Base-by-base conservation (phyloP, 805 yeast genomes). In the Brettanomyces naardenensis region DNA sequence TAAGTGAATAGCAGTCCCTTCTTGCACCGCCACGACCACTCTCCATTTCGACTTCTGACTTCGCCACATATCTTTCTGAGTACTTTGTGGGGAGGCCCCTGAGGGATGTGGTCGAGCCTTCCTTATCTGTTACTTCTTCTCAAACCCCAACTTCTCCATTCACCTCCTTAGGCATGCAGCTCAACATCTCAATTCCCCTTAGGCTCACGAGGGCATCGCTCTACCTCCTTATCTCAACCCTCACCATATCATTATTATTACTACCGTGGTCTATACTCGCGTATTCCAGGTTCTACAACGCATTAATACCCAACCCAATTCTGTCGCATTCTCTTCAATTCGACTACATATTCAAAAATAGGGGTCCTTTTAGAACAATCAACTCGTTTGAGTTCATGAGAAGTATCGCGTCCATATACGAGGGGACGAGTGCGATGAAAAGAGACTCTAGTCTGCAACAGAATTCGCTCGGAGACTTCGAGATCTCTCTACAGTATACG, bases 201-300 rank as follows among this genome's bases (percentile, higher is more conserved):
- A 34, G 35, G 6, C 20, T 53, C 14, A 48, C 58, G 6, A 38
- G 59, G 20, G 35, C 45, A 4, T 19, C 46, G 15, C 30, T 51
- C 5, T 52, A 54, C 37, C 23, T 42, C 7, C 17, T 38, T 1
- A 31, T 46, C 19, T 28, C 46, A 11, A 18, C 28, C 13, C 26
- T 42, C 5, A 38, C 59, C 4, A 33, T 56, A 3, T 35, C 47
- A n/a, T 21, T 50, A 9, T 45, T 59, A 14, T 49, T 61, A 13
- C 37, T 59, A 6, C 66, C 66, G 5, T 48, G 58, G 44, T 59
- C 65, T 1, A 28, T 58, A 6, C 27, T 60, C 10, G 41, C 63
- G 15, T 60, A 53, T 41, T 32, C 56, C 29, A 51, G 49, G 39
- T 60, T 61, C 42, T 53, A 58, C 47, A 46, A 49, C 26, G 42